A percentile compares a stretch with the other conserved stretches of the same genome.
Evolutionary conservation across 176 grass and related monocot species (phyloP).

Genomic region (Cenchrus fungigraminus): DNA sequence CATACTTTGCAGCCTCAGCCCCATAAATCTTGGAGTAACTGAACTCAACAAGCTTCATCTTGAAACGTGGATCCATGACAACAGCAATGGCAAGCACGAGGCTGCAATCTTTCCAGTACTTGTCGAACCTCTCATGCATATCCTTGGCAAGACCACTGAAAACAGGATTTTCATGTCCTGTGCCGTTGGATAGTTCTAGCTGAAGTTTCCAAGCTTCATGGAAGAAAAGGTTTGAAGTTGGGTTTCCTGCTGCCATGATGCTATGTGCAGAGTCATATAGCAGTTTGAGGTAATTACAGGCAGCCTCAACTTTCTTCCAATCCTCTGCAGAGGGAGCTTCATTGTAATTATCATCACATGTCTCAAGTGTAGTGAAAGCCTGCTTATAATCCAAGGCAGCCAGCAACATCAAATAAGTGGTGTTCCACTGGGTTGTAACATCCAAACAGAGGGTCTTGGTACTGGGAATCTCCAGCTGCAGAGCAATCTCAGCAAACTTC

Average conservation of each 20-base stretch:
- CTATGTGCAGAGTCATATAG: constrained; percentile 80
- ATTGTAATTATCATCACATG: constrained; percentile 81
- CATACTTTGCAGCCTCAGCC: constrained; percentile 59
- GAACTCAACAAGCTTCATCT: constrained; percentile 87
- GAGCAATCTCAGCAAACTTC: constrained; percentile 76
- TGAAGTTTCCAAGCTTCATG: constrained; percentile 89
- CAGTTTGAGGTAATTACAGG: constrained; percentile 61
- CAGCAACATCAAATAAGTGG: constrained; percentile 81
- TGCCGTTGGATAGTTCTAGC: constrained; percentile 59
- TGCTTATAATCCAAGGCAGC: constrained; percentile 83
- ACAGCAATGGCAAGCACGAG: constrained; percentile 78
- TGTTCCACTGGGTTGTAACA: constrained; percentile 84
- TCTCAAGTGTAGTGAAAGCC: constrained; percentile 63
- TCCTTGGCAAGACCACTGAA: constrained; percentile 66
- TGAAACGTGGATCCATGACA: constrained; percentile 89
- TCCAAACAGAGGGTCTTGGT: constrained; percentile 74
- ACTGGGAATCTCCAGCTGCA: constrained; percentile 75
- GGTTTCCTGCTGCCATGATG: constrained; percentile 60
- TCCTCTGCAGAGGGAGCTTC: constrained; percentile 76
- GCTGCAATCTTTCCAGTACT: constrained; percentile 90
- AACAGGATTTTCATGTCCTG: constrained; percentile 54
- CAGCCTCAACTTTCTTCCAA: constrained; percentile 78
- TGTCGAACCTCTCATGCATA: constrained; percentile 89
- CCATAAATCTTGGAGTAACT: constrained; percentile 88
- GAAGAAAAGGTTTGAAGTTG: constrained; percentile 79